phyloP scores from a whole-genome alignment of 768 basidiomycete genomes.

The Gloeophyllum trabeum region DNA sequence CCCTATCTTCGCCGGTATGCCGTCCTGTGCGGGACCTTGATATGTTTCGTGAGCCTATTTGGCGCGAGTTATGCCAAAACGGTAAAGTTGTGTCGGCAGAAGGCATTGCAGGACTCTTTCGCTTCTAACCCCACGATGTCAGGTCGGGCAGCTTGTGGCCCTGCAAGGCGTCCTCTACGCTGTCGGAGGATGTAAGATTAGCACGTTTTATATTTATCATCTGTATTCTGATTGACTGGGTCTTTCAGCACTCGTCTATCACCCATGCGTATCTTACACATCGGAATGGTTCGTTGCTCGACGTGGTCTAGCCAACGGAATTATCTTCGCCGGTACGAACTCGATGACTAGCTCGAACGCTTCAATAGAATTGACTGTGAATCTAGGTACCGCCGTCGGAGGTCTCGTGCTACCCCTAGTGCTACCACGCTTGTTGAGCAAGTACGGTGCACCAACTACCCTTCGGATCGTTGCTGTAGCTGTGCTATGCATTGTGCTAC shows the following conservation, averaged over 20 bases:
- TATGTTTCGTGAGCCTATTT: constrained; percentile 15
- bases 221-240: too few species aligned
- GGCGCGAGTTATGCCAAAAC: constrained; percentile 14
- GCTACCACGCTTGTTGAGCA: constrained; percentile 13
- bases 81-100: constrained; percentile 6
- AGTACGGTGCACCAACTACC: constrained; percentile 12
- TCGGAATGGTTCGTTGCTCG: constrained; percentile 22
- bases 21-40: constrained; percentile 11
- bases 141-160: constrained; percentile 7
- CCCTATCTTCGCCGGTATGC: constrained; percentile 10
- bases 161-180: constrained; percentile 18
- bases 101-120: background rate
- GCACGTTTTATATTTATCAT: too few species aligned
- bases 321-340: constrained; percentile 19
- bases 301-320: constrained; percentile 20
- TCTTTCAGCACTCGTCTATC: constrained; percentile 15
- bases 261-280: constrained; percentile 15
- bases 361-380: background rate
- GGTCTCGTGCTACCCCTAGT: constrained; percentile 18
- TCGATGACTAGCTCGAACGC: too few species aligned
- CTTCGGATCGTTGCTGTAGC: constrained; percentile 15
- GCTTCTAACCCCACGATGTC: background rate
- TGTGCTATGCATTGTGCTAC: constrained; percentile 9
- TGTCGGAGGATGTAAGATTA: constrained; percentile 15
- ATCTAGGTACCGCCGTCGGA: constrained; percentile 13